Evolutionary conservation across 805 yeast genomes (phyloP).

Genomic region (Brettanomyces sp.): DNA sequence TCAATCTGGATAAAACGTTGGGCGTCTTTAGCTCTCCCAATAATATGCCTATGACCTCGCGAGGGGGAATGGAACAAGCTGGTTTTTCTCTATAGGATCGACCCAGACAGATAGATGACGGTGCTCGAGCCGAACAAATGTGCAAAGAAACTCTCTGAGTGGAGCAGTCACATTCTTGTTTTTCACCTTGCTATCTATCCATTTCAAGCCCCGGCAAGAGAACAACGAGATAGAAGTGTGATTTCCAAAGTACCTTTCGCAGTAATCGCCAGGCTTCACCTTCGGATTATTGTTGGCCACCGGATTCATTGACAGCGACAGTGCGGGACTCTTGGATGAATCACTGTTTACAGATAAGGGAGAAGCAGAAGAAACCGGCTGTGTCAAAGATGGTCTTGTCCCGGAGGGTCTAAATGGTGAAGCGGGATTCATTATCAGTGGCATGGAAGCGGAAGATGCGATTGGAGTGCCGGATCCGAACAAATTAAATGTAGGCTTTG

Average conservation of each 20-base stretch:
- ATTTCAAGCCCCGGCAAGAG: conserved; percentile 30
- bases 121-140: conserved; percentile 12
- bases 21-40: conserved; percentile 5
- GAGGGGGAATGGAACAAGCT: conserved; percentile 22
- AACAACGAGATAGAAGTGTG: conserved; percentile 31
- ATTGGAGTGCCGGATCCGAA: not conserved
- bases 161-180: conserved; percentile 12
- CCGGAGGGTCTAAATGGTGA: not conserved
- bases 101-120: conserved; percentile 22
- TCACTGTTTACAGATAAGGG: not conserved
- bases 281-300: not conserved
- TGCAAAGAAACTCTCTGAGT: conserved; percentile 16
- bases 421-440: not conserved
- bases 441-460: not conserved
- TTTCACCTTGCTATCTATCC: conserved; percentile 24
- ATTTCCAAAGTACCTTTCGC: conserved; percentile 12
- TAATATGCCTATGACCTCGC: conserved; percentile 13
- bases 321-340: not conserved
- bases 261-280: not conserved
- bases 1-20: not conserved
- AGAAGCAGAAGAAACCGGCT: too few relatives aligned
- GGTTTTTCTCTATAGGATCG: conserved; percentile 22
- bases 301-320: not conserved
- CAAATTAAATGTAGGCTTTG: not conserved
- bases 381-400: not conserved